Conservation (phyloP, 2,329 filamentous ascomycete genomes). For the Sporothrix globosa region DNA sequence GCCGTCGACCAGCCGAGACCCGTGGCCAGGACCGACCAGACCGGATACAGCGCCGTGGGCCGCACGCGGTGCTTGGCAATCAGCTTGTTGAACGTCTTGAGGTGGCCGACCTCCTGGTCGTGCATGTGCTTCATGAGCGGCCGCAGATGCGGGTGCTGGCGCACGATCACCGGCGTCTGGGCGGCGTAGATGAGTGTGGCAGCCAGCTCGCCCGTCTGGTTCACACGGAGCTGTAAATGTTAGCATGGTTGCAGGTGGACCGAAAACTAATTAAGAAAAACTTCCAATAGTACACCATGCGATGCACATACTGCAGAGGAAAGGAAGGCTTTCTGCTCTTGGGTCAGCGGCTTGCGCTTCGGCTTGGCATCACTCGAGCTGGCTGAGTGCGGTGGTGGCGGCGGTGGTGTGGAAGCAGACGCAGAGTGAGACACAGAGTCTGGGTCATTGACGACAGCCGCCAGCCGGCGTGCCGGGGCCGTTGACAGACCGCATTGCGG, state of each 20-base stretch:
- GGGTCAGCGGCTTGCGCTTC: slow-evolving; percentile 64
- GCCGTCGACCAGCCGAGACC: slow-evolving; percentile 88
- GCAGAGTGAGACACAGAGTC: neutral
- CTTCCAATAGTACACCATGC: neutral
- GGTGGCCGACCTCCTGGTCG: slow-evolving; percentile 89
- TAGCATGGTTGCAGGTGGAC: neutral
- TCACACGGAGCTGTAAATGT: slow-evolving; percentile 74
- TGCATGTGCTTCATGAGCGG: slow-evolving; percentile 98
- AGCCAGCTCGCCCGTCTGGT: slow-evolving; percentile 96
- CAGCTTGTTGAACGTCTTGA: slow-evolving; percentile 80
- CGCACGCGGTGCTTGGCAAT: slow-evolving; percentile 85
- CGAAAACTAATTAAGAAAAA: slow-evolving; percentile 22
- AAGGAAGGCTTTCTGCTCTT: slow-evolving; percentile 73
- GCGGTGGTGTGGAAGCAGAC: neutral
- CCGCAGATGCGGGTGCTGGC: slow-evolving; percentile 81
- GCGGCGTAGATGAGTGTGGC: slow-evolving; percentile 91
- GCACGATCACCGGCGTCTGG: slow-evolving; percentile 80
- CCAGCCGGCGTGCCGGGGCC: slow-evolving; percentile 30
- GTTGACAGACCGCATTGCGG: slow-evolving; percentile 34
- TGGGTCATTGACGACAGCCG: slow-evolving; percentile 26
- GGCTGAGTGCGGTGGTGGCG: neutral
- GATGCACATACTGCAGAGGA: slow-evolving; percentile 64
- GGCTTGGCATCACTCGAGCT: slow-evolving; percentile 37
- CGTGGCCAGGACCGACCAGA: slow-evolving; percentile 82
- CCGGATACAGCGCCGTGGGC: slow-evolving; percentile 86